Conservation (phyloP, 371 early-diverging fungal genomes). For the Mucor lusitanicus region DNA sequence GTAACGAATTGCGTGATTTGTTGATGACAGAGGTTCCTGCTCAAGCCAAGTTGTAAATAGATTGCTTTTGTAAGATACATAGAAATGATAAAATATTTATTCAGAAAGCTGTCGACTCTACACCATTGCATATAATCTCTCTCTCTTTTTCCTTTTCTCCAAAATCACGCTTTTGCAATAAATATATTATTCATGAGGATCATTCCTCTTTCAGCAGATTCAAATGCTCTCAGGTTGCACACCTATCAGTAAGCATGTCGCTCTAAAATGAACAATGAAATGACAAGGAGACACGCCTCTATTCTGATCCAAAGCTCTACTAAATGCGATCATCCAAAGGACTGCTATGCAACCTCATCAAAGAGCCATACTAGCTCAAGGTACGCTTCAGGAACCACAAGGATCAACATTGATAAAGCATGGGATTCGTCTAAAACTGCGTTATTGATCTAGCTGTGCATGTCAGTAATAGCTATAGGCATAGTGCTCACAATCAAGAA, state of each 20-base stretch:
- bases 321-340: too few species aligned
- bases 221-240: too few species aligned
- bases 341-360: too few species aligned
- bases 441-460: too few species aligned
- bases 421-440: too few species aligned
- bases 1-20: conserved; percentile 76
- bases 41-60: conserved; percentile 49
- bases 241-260: neutral
- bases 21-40: conserved; percentile 55
- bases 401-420: too few species aligned
- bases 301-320: too few species aligned
- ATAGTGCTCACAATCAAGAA: too few species aligned
- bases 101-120: neutral
- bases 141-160: neutral
- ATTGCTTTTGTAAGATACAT: conserved; percentile 3
- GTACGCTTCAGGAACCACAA: too few species aligned
- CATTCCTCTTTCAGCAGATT: neutral
- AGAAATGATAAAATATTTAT: neutral
- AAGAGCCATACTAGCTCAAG: too few species aligned
- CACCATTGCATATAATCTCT: neutral
- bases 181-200: neutral
- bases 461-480: too few species aligned
- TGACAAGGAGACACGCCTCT: neutral
- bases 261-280: neutral
- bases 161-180: neutral